Percentiles rank a stretch among this genome's conserved stretches.
These are phyloP conservation scores for Penicillium cosmopolitanum DNA, from an alignment of 495 filamentous ascomycete species.

Conservation along the genomic window DNA sequence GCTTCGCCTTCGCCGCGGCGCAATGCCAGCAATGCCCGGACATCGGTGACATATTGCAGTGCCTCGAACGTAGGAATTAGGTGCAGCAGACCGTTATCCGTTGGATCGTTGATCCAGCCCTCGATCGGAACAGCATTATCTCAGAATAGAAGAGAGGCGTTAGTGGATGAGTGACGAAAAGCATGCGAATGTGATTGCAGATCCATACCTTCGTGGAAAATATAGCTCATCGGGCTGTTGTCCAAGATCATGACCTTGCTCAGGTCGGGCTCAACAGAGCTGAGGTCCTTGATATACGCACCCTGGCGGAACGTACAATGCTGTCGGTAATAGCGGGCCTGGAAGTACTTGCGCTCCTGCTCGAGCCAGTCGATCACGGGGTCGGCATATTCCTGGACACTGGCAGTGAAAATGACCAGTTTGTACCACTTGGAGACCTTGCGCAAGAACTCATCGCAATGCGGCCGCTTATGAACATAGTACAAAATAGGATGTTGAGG, in stretches of 20 bases:
- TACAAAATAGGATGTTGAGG: slow-evolving; percentile 96
- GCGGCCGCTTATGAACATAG: slow-evolving; percentile 96
- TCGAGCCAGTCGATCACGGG: slow-evolving; percentile 99
- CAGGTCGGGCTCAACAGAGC: slow-evolving; percentile 92
- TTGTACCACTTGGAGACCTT: slow-evolving; percentile 98
- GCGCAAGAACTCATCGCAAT: slow-evolving; percentile 95
- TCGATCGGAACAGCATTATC: slow-evolving; percentile 43
- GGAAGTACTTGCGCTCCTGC: slow-evolving; percentile 93
- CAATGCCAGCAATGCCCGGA: slow-evolving; percentile 83
- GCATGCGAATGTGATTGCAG: background rate
- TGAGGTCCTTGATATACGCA: slow-evolving; percentile 97
- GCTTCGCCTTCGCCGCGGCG: slow-evolving; percentile 75
- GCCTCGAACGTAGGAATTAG: slow-evolving; percentile 93
- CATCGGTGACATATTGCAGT: slow-evolving; percentile 93
- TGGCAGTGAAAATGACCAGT: slow-evolving; percentile 94
- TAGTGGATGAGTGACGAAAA: slow-evolving; percentile 6
- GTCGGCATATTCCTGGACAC: slow-evolving; percentile 97
- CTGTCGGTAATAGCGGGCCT: slow-evolving; percentile 88
- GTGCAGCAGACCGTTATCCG: slow-evolving; percentile 89
- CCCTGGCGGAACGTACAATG: slow-evolving; percentile 95
- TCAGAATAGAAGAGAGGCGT: slow-evolving; percentile 19
- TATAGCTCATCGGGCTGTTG: slow-evolving; percentile 97
- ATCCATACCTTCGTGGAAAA: slow-evolving; percentile 90
- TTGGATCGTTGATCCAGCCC: slow-evolving; percentile 46
- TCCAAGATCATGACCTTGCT: slow-evolving; percentile 98